phyloP scores from a whole-genome alignment of 768 basidiomycete genomes.

The Mycena capillaripes region DNA sequence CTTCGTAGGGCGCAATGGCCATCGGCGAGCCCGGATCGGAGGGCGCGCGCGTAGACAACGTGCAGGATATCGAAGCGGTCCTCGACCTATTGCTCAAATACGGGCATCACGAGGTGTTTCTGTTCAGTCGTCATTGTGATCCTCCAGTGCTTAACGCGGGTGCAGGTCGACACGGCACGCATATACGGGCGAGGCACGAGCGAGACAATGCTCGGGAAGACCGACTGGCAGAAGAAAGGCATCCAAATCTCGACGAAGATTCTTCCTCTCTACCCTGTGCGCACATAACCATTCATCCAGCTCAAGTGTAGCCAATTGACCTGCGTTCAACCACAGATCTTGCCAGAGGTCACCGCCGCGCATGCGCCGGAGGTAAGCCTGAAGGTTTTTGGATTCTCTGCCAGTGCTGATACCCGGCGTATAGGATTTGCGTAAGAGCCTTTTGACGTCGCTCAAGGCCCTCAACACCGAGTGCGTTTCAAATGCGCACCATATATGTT shows the following conservation, averaged over 20 bases:
- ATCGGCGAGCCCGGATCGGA: slow-evolving; percentile 25
- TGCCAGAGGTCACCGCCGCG: not conserved
- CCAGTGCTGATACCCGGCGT: not conserved
- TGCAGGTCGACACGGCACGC: slow-evolving; percentile 64
- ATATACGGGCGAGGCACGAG: slow-evolving; percentile 67
- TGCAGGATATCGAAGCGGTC: slow-evolving; percentile 25
- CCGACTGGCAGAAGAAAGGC: slow-evolving; percentile 63
- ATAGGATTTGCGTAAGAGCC: slow-evolving; percentile 60
- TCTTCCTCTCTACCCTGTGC: slow-evolving; percentile 52
- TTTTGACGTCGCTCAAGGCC: slow-evolving; percentile 59
- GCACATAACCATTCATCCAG: not conserved
- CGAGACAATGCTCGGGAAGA: slow-evolving; percentile 65
- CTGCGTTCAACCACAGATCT: not conserved
- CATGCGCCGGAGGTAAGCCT: slow-evolving; percentile 10
- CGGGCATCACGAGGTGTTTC: slow-evolving; percentile 21
- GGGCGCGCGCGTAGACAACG: slow-evolving; percentile 13
- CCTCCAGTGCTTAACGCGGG: not conserved
- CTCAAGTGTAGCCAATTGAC: not conserved
- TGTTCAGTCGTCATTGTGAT: not conserved
- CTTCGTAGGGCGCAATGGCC: slow-evolving; percentile 25
- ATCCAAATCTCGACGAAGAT: slow-evolving; percentile 73
- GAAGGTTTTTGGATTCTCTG: not conserved
- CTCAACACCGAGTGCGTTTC: slow-evolving; percentile 59
- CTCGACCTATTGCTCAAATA: slow-evolving; percentile 23
- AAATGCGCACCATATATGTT: too few relatives aligned